Base-by-base conservation (phyloP, 2,329 filamentous ascomycete species). In the Fonsecaea pugnacius region DNA sequence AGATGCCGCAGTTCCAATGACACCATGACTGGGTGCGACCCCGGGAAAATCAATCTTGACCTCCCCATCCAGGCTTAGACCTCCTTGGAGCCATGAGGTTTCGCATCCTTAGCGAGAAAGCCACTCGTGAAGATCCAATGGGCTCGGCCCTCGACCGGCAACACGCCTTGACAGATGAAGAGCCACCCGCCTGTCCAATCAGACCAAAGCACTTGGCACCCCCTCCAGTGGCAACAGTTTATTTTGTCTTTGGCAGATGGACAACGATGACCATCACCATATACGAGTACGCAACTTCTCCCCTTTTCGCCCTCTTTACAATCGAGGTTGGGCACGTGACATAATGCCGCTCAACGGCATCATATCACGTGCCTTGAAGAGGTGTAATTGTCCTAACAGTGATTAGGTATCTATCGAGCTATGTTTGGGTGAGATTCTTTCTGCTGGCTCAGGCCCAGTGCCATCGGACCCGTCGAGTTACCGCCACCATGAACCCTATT, bases 1-100 rank as follows among this genome's bases (percentile, higher is more conserved):
- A 38, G 36, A 38, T 38, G 36, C 36, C 43, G 43, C 43, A 48
- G 18, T 48, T 48, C 18, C 43, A 48, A 48, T 48, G 43, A 48
- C 43, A 48, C 43, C 43, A 27, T 10, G 43, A 48, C 43, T 48
- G 21, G 43, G 18, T 10, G 6, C 12, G 16, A 48, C 43, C 43
- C 43, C 43, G 43, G 43, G 18, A 48, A 48, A 48, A 48, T 48
- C 43, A 48, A 48, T 10, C 18, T n/a, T 21, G 43, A 48, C 43
- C 43, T 24, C 14, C 43, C 18, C 16, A 48, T 48, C 43, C 43
- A 24, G 21, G 43, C 43, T 27, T 48, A 48, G 43, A 48, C 18
- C 43, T 48, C 2, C 1, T 5, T 24, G 18, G 21, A 12, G 43
- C 43, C 43, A 48, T 48, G 43, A 48, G 43, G 43, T 48, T 48